Conservation (phyloP, 139 green algal genomes). For the Tetradesmus lagerheimii region DNA sequence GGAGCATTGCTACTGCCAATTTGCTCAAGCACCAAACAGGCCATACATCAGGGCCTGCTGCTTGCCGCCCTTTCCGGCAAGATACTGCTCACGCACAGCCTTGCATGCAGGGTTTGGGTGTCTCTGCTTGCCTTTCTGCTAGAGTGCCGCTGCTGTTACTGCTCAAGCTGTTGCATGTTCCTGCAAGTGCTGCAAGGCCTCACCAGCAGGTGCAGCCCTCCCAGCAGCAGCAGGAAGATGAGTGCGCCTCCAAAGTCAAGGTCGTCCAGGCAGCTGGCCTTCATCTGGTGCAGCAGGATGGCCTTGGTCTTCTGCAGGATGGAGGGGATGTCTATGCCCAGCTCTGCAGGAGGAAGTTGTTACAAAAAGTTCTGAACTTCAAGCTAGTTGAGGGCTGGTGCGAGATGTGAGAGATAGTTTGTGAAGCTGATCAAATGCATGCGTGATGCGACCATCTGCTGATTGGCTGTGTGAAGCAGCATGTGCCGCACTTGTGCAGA, state of each 20-base stretch:
- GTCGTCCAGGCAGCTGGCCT: slow-evolving; percentile 72
- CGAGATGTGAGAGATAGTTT: background rate
- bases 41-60: background rate
- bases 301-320: slow-evolving; percentile 82
- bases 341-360: slow-evolving; percentile 73
- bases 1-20: too few species aligned
- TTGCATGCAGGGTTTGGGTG: background rate
- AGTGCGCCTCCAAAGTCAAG: slow-evolving; percentile 93
- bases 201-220: slow-evolving; percentile 89
- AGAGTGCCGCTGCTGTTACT: too few species aligned
- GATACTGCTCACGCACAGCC: background rate
- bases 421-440: background rate
- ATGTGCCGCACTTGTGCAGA: too few species aligned
- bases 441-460: background rate
- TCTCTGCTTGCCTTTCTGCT: too few species aligned
- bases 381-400: background rate
- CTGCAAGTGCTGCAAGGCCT: background rate
- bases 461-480: too few species aligned
- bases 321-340: slow-evolving; percentile 92
- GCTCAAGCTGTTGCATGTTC: background rate
- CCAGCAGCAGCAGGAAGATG: slow-evolving; percentile 85
- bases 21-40: too few species aligned
- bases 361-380: too few species aligned
- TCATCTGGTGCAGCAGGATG: slow-evolving; percentile 78
- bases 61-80: background rate